Base-by-base conservation (phyloP, 208 protist genomes). In the Trypanosoma congolense region DNA sequence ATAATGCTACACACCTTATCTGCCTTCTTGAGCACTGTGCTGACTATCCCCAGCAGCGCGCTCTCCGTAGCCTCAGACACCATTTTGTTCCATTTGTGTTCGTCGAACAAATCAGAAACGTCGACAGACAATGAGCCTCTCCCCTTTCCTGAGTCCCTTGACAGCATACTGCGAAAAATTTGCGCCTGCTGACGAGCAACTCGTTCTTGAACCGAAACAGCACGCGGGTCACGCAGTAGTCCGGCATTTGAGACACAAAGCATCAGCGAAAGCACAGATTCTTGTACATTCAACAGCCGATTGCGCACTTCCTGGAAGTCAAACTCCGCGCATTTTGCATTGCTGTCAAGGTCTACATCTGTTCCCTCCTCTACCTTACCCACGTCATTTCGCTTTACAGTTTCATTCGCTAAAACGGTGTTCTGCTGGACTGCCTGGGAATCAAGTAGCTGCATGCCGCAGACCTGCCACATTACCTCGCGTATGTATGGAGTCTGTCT, bases 401-500 rank as follows among this genome's bases (percentile, higher is more conserved):
- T 46, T n/a, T 46, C 42, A 25, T 46, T 46, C n/a, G 18, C 8
- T 9, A n/a, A 46, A 19, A n/a, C 6, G 18, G 42, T 22, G 21
- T n/a, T 6, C n/a, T 3, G 2, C 19, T 26, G 35, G 12, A 65
- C 12, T 2, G 52, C 18, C n/a, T 38, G 18, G 8, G 60, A 51
- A 29, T 65, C 60, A 19, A 65, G 51, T 21, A 65, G 10, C 33
- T 65, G 60, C 51, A 65, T 58, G 16, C 60, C 60, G 24, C 60
- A 65, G 4, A 65, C 60, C 44, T 58, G 50, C 3, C 29, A 51
- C 60, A 65, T 53, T 12, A 65, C 60, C 42, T 65, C 60, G 12
- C 24, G 22, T 18, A 57, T 8, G 44, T 65, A 65, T 19, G 22
- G 43, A 5, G 18, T 40, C 35, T 16, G n/a, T 21, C 29, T 22